Evolutionary conservation across 2,329 filamentous ascomycete genomes (phyloP).

Genomic region (Thielaviopsis punctulata): DNA sequence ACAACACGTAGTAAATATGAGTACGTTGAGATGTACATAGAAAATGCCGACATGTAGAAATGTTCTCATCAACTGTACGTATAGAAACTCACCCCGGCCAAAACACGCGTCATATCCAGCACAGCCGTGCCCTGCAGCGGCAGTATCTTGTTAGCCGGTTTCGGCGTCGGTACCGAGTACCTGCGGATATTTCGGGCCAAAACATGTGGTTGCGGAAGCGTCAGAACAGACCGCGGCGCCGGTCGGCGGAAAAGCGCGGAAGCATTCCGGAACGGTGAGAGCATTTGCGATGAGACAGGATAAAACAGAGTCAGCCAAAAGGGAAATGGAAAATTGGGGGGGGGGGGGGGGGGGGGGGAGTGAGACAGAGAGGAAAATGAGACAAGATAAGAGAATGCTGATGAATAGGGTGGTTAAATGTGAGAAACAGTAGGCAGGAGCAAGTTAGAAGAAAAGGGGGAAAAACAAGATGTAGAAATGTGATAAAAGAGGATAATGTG

Average conservation of each 20-base stretch:
- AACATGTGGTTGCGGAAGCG: background rate
- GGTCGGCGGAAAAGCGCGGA: background rate
- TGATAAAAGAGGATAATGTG: background rate
- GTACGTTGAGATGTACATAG: too few species aligned
- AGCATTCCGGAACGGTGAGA: background rate
- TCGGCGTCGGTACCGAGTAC: background rate
- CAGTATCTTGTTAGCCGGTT: constrained; percentile 17
- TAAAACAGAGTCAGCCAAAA: too few species aligned
- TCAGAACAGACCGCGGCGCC: background rate
- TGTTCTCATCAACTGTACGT: background rate
- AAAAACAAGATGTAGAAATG: too few species aligned
- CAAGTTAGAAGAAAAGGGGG: background rate
- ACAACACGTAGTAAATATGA: too few species aligned
- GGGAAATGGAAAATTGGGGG: too few species aligned
- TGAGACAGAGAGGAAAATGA: background rate
- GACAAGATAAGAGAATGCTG: too few species aligned
- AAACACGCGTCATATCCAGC: constrained; percentile 88
- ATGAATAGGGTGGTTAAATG: too few species aligned
- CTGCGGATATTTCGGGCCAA: background rate
- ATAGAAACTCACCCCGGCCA: constrained; percentile 60
- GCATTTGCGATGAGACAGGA: too few species aligned
- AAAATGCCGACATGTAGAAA: constrained; percentile 8
- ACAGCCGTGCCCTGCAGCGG: constrained; percentile 78
- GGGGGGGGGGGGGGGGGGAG: too few species aligned
- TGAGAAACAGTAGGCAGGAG: background rate